Percentiles rank a stretch among this genome's conserved stretches.
phyloP scores from a whole-genome alignment of 2,329 filamentous ascomycete genomes.

The Escovopsis sp. region DNA sequence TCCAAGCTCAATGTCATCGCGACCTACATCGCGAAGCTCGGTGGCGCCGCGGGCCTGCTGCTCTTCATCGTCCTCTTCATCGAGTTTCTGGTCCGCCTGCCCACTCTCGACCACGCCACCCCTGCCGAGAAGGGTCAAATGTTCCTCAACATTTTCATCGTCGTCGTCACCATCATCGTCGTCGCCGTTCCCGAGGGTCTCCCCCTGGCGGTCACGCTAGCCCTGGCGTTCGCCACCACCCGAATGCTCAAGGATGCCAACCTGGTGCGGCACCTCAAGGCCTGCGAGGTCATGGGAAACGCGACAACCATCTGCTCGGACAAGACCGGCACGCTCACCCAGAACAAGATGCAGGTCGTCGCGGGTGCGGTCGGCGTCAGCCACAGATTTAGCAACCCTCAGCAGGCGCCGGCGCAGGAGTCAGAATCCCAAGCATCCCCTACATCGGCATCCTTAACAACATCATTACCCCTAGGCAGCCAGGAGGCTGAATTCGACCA shows the following conservation, averaged over 20 bases:
- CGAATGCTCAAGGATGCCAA: constrained; percentile 68
- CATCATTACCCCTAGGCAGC: background rate
- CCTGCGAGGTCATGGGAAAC: constrained; percentile 71
- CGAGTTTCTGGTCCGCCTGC: constrained; percentile 60
- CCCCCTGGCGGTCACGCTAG: constrained; percentile 62
- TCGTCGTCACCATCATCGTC: constrained; percentile 65
- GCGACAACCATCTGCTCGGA: constrained; percentile 56
- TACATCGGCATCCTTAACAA: too few relatives aligned
- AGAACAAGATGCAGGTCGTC: constrained; percentile 55
- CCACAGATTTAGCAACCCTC: constrained; percentile 27
- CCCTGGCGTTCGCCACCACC: constrained; percentile 61
- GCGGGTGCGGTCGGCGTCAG: constrained; percentile 41
- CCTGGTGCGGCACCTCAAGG: constrained; percentile 58
- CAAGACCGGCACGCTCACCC: constrained; percentile 52
- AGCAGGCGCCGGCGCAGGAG: background rate
- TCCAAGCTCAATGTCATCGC: constrained; percentile 61
- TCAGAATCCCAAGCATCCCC: constrained; percentile 5
- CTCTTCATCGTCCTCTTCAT: constrained; percentile 79
- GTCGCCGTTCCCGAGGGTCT: constrained; percentile 67
- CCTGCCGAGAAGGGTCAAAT: constrained; percentile 64
- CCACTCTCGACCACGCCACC: constrained; percentile 30
- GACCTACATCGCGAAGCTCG: constrained; percentile 63
- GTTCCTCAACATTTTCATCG: constrained; percentile 63
- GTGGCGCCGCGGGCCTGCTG: constrained; percentile 60
- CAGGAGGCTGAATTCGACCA: constrained; percentile 2